Evolutionary conservation across 2,329 filamentous ascomycete genomes (phyloP), one percentile per base, ranked within the genome.

Genomic region (Aspergillus versicolor): DNA sequence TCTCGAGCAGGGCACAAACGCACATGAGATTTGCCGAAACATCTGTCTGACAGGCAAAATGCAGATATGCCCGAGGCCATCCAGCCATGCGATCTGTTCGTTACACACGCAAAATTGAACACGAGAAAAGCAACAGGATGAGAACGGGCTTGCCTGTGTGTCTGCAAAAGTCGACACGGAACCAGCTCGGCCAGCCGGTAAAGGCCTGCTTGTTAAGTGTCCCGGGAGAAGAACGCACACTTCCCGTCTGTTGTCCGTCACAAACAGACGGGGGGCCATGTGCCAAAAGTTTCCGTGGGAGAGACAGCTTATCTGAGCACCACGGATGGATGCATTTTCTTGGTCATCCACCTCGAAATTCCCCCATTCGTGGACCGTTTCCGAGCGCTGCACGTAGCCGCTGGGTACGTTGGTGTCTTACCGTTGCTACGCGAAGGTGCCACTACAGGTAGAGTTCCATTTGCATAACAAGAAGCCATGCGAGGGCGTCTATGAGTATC

Each of bases 351-450:
- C 50, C 43, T 43, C 19, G 34, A 52, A 63, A 63, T 60, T 61
- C 54, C 56, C 61, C 62, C 47, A 62, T 60, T 63, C 56, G 58
- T 60, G 58, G 58, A 30, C 56, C 48, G 40, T 43, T 54, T 63
- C 62, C 60, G 62, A 58, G 45, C 51, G 52, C 59, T 66, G 64
- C 60, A 63, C 19, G 55, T 61, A 65, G 60, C 63, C 63, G 64
- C 59, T 59, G 52, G 45, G 58, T 64, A 61, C 61, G 63, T 65
- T 63, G 63, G 65, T 61, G 63, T 65, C 58, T 58, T 45, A 65
- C 63, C 42, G n/a, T 54, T 47, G 30, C 46, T 44, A 45, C 38
- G 52, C 32, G 54, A 52, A 48, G 45, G 53, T 50, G 40, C 11
- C 38, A 54, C 52, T 22, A 13, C n/a, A 34, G 11, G n/a, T 41